phyloP scores from a whole-genome alignment of 768 basidiomycete genomes.

The Tulasnella sp. region DNA sequence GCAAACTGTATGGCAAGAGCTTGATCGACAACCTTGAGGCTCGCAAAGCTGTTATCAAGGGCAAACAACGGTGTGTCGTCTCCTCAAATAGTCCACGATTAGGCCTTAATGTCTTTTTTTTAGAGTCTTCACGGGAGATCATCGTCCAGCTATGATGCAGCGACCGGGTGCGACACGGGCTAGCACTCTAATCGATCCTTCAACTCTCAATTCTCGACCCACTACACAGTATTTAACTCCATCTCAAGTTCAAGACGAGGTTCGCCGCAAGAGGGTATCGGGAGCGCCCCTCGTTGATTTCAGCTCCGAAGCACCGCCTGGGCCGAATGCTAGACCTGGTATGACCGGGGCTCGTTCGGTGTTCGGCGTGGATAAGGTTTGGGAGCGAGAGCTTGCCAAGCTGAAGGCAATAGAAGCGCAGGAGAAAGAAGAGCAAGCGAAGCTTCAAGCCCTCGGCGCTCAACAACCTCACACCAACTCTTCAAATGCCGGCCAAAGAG shows the following conservation, averaged over 20 bases:
- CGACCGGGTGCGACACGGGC: conserved; percentile 47
- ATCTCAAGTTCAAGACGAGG: conserved; percentile 16
- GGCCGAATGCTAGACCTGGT: conserved; percentile 14
- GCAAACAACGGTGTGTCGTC: conserved; percentile 63
- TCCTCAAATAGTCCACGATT: neutral
- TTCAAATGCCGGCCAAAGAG: neutral
- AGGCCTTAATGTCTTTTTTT: conserved; percentile 18
- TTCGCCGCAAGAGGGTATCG: conserved; percentile 26
- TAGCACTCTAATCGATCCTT: conserved; percentile 69
- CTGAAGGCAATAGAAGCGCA: conserved; percentile 64
- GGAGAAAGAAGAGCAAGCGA: conserved; percentile 44
- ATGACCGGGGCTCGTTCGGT: conserved; percentile 59
- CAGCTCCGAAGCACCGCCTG: conserved; percentile 34
- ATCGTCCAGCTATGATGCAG: conserved; percentile 90
- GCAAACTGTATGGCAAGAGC: conserved; percentile 78
- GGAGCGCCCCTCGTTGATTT: conserved; percentile 59
- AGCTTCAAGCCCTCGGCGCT: conserved; percentile 39
- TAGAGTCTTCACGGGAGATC: conserved; percentile 83
- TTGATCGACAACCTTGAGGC: conserved; percentile 84
- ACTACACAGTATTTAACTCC: conserved; percentile 33
- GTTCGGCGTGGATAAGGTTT: conserved; percentile 87
- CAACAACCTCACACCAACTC: conserved; percentile 26
- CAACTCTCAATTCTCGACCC: conserved; percentile 47
- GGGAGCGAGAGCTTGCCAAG: conserved; percentile 83
- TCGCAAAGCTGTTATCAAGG: conserved; percentile 73